Evolutionary conservation across 1,284 basidiomycete genomes (phyloP), one percentile per base, ranked within the genome.

Genomic region (Cutaneotrichosporon sp.): DNA sequence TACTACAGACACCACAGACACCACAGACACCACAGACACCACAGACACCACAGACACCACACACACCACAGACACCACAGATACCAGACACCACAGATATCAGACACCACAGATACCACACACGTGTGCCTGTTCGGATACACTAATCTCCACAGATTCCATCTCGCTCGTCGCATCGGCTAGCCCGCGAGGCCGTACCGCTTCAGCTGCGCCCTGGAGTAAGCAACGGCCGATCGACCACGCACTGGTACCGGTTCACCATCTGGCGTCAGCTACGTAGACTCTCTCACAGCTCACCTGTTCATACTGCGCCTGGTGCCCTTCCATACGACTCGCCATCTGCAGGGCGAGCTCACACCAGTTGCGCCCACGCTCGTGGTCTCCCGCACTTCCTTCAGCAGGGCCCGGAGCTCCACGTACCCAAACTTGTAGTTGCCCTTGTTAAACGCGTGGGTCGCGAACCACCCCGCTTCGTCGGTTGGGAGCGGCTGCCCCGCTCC

Each of bases 191-290:
- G n/a, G n/a, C 11, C 16, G 31, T 14, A 43, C 3, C 26, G 46
- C 19, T 17, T 27, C 37, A 7, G 7, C 25, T 31, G 16, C 37
- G 25, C 22, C 50, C 50, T 44, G 33, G 3, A n/a, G 38, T 32
- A 10, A 31, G 37, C 17, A 2, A 1, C 16, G 4, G 1, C 29
- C 7, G 19, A 29, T 5, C 17, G 38, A 41, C 6, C 3, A 42
- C 51, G 3, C 20, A 53, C 51, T 53, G 9, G 46, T 48, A 53
- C 20, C 46, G n/a, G 8, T 11, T 5, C 16, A 32, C 19, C 49
- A 51, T 51, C 49, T 51, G 49, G 19, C 4, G 33, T 51, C 26
- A 51, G 49, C 49, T 38, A 2, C 5, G 0, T 7, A 17, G 4
- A 26, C 2, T n/a, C 10, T 29, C 29, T 31, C 1, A 17, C 5